Evolutionary conservation across 441 rosid genomes (phyloP).

Genomic region (Pelargonium cotyledonis): DNA sequence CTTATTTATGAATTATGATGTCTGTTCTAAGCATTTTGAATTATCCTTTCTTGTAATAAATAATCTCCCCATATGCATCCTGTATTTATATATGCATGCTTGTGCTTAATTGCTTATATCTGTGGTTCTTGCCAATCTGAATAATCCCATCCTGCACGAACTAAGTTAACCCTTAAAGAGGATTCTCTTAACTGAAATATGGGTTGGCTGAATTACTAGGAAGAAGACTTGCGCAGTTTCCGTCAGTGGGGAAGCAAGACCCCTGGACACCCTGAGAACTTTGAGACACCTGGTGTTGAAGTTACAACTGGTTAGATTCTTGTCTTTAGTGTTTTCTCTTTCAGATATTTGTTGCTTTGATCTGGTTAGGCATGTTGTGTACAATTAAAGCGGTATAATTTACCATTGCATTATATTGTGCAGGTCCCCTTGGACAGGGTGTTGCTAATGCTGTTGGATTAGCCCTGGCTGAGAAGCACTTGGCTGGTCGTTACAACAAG

Average conservation of each 20-base stretch:
- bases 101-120: background rate
- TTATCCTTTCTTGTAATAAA: no score
- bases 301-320: slow-evolving; percentile 87
- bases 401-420: slow-evolving; percentile 4
- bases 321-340: background rate
- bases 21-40: no score
- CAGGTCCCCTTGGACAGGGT: slow-evolving; percentile 99
- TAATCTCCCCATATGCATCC: background rate
- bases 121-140: no score
- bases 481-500: slow-evolving; percentile 95
- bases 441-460: slow-evolving; percentile 95
- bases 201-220: slow-evolving; percentile 37
- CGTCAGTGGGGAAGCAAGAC: slow-evolving; percentile 95
- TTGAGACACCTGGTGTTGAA: slow-evolving; percentile 95
- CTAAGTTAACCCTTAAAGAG: background rate
- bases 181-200: background rate
- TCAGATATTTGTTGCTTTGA: background rate
- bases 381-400: slow-evolving; percentile 1
- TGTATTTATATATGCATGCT: background rate
- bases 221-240: slow-evolving; percentile 83
- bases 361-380: background rate
- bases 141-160: no score
- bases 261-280: slow-evolving; percentile 99
- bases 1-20: no score
- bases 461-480: slow-evolving; percentile 94